A percentile compares a stretch with the other conserved stretches of the same genome.
Evolutionary conservation across 1,139 yeast genomes (phyloP).

Genomic region (Candida sojae): DNA sequence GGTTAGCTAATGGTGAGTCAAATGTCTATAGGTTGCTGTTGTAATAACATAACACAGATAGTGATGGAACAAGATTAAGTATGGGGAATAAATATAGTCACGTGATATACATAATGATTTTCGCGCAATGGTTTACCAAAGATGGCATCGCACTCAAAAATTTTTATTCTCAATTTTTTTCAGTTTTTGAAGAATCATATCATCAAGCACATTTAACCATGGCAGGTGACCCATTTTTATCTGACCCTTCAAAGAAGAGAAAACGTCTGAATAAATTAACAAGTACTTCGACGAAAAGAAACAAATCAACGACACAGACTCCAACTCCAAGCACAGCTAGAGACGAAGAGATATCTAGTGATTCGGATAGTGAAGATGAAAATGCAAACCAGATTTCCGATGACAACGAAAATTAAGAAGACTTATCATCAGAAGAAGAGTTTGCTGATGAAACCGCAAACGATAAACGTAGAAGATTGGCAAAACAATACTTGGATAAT

Average conservation of each 20-base stretch:
- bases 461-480: conserved; percentile 90
- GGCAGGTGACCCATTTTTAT: conserved; percentile 62
- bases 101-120: too few species aligned
- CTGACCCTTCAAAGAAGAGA: conserved; percentile 59
- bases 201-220: conserved; percentile 19
- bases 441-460: conserved; percentile 80
- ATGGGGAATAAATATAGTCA: too few species aligned
- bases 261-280: conserved; percentile 35
- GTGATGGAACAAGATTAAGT: too few species aligned
- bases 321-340: conserved; percentile 3
- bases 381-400: conserved; percentile 27
- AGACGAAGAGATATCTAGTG: conserved; percentile 46
- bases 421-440: conserved; percentile 65
- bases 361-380: conserved; percentile 36
- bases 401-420: conserved; percentile 18
- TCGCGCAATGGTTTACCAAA: too few species aligned
- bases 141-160: conserved; percentile 2
- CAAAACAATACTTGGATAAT: conserved; percentile 87
- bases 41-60: too few species aligned
- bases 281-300: conserved; percentile 20
- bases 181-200: too few species aligned
- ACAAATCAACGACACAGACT: conserved; percentile 13
- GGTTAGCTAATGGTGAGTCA: too few species aligned
- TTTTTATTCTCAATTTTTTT: neutral
- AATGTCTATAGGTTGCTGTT: too few species aligned